Conservation (phyloP, 139 green algal species). For the Chlamydomonas sphaeroides region DNA sequence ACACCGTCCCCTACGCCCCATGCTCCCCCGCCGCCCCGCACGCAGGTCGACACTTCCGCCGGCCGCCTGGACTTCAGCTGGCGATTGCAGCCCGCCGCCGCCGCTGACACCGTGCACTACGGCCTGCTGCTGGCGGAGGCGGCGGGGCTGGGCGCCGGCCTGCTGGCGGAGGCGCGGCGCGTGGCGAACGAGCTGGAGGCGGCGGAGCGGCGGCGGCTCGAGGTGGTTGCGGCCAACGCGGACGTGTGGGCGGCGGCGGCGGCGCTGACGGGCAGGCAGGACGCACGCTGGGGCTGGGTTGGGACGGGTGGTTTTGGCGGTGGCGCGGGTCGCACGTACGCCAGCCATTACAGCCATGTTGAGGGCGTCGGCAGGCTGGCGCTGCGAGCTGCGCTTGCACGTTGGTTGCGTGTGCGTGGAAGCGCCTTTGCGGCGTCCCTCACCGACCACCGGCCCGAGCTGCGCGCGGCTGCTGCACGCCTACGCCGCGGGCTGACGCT, state of each 20-base stretch:
- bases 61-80: slow-evolving; percentile 56
- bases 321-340: too few species aligned
- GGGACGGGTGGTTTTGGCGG: too few species aligned
- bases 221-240: not conserved
- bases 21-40: not conserved
- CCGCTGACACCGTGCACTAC: slow-evolving; percentile 54
- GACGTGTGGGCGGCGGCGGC: slow-evolving; percentile 20
- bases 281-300: too few species aligned
- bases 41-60: slow-evolving; percentile 42
- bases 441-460: too few species aligned
- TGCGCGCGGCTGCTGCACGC: too few species aligned
- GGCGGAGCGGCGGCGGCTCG: slow-evolving; percentile 5
- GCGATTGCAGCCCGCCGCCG: slow-evolving; percentile 45
- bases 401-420: too few species aligned
- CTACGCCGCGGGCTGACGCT: too few species aligned
- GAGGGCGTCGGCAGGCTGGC: too few species aligned
- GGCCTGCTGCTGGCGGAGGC: slow-evolving; percentile 70
- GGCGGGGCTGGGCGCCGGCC: slow-evolving; percentile 55
- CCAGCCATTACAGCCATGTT: too few species aligned
- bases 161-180: slow-evolving; percentile 45
- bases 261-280: not conserved
- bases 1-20: too few species aligned
- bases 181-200: slow-evolving; percentile 16
- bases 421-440: too few species aligned
- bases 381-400: too few species aligned